phyloP scores from a whole-genome alignment of 2,329 filamentous ascomycete species.

The Ophiostoma tasmaniense region DNA sequence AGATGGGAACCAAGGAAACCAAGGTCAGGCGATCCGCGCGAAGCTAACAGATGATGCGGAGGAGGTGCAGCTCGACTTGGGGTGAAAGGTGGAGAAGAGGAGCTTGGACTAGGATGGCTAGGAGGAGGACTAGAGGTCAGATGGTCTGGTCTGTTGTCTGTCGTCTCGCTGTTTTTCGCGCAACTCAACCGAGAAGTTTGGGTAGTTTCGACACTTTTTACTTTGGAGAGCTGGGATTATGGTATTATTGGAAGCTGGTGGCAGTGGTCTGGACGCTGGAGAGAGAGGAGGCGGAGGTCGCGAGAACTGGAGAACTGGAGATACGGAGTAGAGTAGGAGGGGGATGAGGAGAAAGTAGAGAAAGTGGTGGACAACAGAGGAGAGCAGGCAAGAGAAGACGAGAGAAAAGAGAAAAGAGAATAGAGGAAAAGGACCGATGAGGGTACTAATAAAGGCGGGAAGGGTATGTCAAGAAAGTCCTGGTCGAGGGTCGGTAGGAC shows the following conservation, averaged over 20 bases:
- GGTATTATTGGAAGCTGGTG: background rate
- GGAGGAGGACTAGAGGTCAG: slow-evolving; percentile 9
- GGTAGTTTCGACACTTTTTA: background rate
- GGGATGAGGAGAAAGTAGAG: slow-evolving; percentile 2
- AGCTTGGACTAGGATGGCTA: slow-evolving; percentile 3
- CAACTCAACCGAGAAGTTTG: slow-evolving; percentile 10
- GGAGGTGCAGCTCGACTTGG: slow-evolving; percentile 11
- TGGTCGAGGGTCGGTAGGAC: background rate
- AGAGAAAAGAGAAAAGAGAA: background rate
- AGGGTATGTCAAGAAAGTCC: background rate
- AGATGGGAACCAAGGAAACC: slow-evolving; percentile 4
- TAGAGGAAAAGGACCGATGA: background rate
- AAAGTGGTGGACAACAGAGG: background rate
- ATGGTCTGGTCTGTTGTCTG: background rate
- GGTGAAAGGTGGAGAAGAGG: slow-evolving; percentile 13
- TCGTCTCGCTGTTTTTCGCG: slow-evolving; percentile 12
- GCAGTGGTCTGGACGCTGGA: slow-evolving; percentile 4
- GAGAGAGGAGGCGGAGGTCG: background rate
- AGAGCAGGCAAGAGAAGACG: background rate
- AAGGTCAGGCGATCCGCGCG: slow-evolving; percentile 6
- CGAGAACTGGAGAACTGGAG: background rate
- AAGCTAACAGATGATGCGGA: slow-evolving; percentile 13
- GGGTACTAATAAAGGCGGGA: slow-evolving; percentile 11
- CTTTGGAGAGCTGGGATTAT: background rate
- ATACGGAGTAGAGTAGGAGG: background rate